Percentiles rank a stretch among this genome's conserved stretches.
These are phyloP conservation scores for Pezicula rhizophila DNA, from an alignment of 2,329 filamentous ascomycete genomes.

Conservation along the genomic window DNA sequence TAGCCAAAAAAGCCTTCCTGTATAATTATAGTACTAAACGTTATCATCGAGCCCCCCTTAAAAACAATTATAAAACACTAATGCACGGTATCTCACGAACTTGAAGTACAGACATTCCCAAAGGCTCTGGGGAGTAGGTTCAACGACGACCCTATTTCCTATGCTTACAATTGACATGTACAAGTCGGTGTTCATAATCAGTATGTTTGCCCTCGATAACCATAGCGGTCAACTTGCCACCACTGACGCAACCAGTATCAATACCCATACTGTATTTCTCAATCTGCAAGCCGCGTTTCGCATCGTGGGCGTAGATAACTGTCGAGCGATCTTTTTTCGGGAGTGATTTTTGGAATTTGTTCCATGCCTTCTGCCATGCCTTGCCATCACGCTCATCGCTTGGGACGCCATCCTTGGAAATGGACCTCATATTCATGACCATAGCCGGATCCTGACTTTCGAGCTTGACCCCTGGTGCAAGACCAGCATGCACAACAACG, in stretches of 20 bases:
- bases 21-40: no score
- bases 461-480: constrained; percentile 69
- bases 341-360: constrained; percentile 39
- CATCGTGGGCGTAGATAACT: constrained; percentile 85
- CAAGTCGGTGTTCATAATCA: constrained; percentile 21
- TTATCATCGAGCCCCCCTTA: no score
- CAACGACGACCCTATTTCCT: constrained; percentile 1
- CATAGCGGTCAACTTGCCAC: constrained; percentile 69
- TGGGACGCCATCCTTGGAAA: constrained; percentile 20
- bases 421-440: constrained; percentile 86
- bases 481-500: constrained; percentile 76
- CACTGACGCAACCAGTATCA: constrained; percentile 76
- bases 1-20: no score
- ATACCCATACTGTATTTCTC: constrained; percentile 73
- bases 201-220: constrained; percentile 57
- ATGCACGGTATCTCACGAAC: no score
- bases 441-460: constrained; percentile 68
- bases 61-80: no score
- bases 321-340: constrained; percentile 43
- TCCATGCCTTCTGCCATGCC: constrained; percentile 40
- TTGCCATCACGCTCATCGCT: constrained; percentile 21
- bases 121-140: background rate
- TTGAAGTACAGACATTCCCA: background rate
- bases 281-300: constrained; percentile 62
- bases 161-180: constrained; percentile 25